phyloP scores from a whole-genome alignment of 2,329 filamentous ascomycete species.

The Fusarium keratoplasticum region DNA sequence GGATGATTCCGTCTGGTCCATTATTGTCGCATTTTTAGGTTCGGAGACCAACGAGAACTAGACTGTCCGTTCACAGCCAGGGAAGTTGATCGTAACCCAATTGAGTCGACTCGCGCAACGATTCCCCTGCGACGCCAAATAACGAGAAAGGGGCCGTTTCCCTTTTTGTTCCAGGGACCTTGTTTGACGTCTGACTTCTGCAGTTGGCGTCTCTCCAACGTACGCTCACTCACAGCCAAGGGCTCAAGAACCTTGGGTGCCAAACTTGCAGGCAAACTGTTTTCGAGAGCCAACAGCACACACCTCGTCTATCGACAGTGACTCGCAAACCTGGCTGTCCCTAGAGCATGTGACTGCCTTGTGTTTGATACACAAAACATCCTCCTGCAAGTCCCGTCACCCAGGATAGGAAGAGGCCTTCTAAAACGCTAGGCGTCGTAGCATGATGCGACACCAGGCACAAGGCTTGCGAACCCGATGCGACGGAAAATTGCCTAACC shows the following conservation, averaged over 20 bases:
- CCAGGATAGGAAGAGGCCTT: neutral
- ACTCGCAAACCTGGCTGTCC: neutral
- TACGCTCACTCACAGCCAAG: neutral
- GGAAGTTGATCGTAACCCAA: constrained; percentile 37
- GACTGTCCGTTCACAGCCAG: neutral
- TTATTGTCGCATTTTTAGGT: neutral
- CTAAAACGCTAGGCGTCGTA: neutral
- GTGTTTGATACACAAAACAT: neutral
- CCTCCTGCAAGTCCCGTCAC: neutral
- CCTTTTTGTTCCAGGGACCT: constrained; percentile 19
- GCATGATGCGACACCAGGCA: constrained; percentile 1
- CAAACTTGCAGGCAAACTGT: neutral
- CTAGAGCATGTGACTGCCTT: neutral
- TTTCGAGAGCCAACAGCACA: neutral
- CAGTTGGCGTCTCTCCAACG: neutral
- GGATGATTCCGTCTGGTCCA: neutral
- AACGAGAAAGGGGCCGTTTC: constrained; percentile 31
- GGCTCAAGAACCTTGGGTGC: neutral
- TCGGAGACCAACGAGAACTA: neutral
- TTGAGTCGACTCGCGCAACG: constrained; percentile 33
- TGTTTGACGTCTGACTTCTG: constrained; percentile 23
- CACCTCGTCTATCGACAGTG: neutral
- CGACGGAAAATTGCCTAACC: constrained; percentile 6
- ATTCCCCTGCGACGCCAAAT: constrained; percentile 35
- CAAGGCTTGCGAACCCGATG: constrained; percentile 2